Evolutionary conservation across 2,329 filamentous ascomycete species (phyloP).

Genomic region (Aotearoamyces nothofagi): DNA sequence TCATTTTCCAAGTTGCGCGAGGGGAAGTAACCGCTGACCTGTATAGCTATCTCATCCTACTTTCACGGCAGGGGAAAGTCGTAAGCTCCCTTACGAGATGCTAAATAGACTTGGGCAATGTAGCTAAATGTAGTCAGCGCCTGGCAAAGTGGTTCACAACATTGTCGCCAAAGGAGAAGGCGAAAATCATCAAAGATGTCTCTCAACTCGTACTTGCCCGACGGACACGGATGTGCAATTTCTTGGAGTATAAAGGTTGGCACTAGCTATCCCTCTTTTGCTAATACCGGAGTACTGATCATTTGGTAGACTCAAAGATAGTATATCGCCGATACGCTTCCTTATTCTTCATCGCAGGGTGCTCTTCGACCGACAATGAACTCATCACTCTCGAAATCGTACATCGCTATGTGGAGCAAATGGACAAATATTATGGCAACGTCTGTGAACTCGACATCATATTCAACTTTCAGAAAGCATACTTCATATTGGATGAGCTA

Average conservation of each 20-base stretch:
- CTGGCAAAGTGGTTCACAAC: conserved; percentile 99
- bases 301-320: conserved; percentile 73
- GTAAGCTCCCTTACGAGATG: conserved; percentile 41
- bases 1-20: background rate
- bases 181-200: conserved; percentile 99
- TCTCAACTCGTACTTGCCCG: conserved; percentile 92
- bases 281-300: conserved; percentile 11
- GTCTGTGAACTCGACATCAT: conserved; percentile 99
- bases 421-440: conserved; percentile 99
- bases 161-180: conserved; percentile 92
- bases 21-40: conserved; percentile 8
- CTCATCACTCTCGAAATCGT: conserved; percentile 97
- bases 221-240: conserved; percentile 98
- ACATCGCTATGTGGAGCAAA: conserved; percentile 98
- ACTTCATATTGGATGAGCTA: conserved; percentile 96
- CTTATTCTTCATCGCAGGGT: conserved; percentile 97
- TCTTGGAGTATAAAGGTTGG: conserved; percentile 94
- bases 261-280: no score
- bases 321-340: conserved; percentile 98
- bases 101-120: background rate
- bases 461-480: conserved; percentile 99
- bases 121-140: conserved; percentile 56
- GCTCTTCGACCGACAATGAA: conserved; percentile 94
- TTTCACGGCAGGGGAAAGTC: conserved; percentile 98
- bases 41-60: conserved; percentile 82